Conservation (phyloP, 495 filamentous ascomycete species). For the Recurvomyces mirabilis region DNA sequence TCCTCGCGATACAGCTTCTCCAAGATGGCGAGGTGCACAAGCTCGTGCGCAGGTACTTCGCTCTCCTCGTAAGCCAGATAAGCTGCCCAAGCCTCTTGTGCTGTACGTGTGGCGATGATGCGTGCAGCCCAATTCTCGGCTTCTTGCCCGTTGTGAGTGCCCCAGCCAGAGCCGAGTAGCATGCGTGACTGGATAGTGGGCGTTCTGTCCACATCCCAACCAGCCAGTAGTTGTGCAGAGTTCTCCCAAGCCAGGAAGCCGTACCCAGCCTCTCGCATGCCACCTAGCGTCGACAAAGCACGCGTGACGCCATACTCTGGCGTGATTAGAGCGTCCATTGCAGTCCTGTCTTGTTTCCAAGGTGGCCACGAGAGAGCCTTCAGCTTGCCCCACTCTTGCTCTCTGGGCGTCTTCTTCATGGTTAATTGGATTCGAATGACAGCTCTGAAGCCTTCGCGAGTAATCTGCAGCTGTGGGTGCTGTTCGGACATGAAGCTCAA, state of each 20-base stretch:
- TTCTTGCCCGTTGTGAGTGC: neutral
- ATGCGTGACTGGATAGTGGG: conserved; percentile 54
- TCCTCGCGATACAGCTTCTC: conserved; percentile 43
- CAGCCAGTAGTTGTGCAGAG: conserved; percentile 44
- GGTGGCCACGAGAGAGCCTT: conserved; percentile 60
- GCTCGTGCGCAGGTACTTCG: conserved; percentile 12
- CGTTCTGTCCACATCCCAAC: conserved; percentile 57
- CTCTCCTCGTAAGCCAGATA: conserved; percentile 46
- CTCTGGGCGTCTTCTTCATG: conserved; percentile 48
- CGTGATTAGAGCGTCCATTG: conserved; percentile 45
- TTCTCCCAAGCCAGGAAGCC: conserved; percentile 43
- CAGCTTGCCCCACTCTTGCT: conserved; percentile 46
- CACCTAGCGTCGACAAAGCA: conserved; percentile 43
- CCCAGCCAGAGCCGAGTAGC: neutral
- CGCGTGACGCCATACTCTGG: conserved; percentile 41
- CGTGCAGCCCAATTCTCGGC: conserved; percentile 47
- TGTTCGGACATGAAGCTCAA: conserved; percentile 50
- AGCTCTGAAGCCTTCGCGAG: conserved; percentile 51
- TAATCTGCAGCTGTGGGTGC: conserved; percentile 45
- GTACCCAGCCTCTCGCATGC: conserved; percentile 58
- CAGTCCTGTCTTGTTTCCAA: conserved; percentile 53
- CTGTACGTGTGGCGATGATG: conserved; percentile 53
- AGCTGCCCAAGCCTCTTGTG: conserved; percentile 61
- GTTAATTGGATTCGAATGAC: conserved; percentile 49
- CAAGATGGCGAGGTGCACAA: conserved; percentile 50